Evolutionary conservation across 768 basidiomycete species (phyloP).

Genomic region (Mycena pura): DNA sequence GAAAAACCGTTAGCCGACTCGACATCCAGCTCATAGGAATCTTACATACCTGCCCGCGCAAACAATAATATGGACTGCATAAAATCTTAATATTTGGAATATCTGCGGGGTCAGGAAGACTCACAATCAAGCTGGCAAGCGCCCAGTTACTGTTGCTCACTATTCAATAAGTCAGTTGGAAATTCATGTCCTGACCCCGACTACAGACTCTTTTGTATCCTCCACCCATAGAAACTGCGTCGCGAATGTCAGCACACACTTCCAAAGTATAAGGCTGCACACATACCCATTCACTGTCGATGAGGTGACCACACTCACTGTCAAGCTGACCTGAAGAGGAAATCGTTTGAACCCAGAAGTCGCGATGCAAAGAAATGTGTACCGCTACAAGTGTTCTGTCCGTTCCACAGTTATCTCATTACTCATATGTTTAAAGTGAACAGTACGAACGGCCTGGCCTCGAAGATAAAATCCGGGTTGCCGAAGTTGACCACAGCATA

Average conservation of each 20-base stretch:
- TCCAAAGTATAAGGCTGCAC: not conserved
- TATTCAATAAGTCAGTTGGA: slow-evolving; percentile 22
- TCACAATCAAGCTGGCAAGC: slow-evolving; percentile 41
- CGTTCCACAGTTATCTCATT: slow-evolving; percentile 38
- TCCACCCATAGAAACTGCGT: slow-evolving; percentile 14
- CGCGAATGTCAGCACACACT: not conserved
- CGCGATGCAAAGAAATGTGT: too few species aligned
- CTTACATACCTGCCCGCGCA: slow-evolving; percentile 10
- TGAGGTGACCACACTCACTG: slow-evolving; percentile 13
- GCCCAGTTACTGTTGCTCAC: slow-evolving; percentile 46
- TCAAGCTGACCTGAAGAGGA: slow-evolving; percentile 11
- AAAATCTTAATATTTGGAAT: too few species aligned
- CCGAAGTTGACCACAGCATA: slow-evolving; percentile 45
- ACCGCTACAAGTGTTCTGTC: slow-evolving; percentile 8
- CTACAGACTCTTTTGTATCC: slow-evolving; percentile 46
- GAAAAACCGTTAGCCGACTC: too few species aligned
- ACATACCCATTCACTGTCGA: slow-evolving; percentile 29
- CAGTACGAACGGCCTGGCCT: slow-evolving; percentile 45
- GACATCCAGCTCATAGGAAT: too few species aligned
- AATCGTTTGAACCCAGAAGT: too few species aligned
- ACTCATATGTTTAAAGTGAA: slow-evolving; percentile 21
- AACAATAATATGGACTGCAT: slow-evolving; percentile 13
- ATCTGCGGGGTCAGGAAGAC: too few species aligned
- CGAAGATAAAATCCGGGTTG: slow-evolving; percentile 31
- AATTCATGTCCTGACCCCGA: not conserved